These are phyloP conservation scores for Morella rubra DNA, from an alignment of 306 rosid species.

Conservation along the genomic window DNA sequence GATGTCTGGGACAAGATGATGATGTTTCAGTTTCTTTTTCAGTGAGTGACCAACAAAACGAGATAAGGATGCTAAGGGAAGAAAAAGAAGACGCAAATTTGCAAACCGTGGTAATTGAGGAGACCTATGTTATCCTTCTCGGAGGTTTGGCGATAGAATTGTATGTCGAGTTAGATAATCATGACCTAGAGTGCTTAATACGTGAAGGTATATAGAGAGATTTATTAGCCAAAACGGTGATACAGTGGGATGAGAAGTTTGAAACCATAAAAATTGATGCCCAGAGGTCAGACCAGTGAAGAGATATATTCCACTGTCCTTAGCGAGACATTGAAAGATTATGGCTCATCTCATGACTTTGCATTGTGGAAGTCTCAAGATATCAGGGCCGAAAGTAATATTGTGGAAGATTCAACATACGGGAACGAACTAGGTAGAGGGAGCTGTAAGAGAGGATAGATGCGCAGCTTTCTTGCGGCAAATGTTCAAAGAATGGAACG, in stretches of 20 bases:
- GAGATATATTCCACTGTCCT: slow-evolving; percentile 37
- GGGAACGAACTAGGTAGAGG: slow-evolving; percentile 19
- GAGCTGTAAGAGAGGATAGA: slow-evolving; percentile 41
- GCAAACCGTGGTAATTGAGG: slow-evolving; percentile 28
- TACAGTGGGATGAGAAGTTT: slow-evolving; percentile 43
- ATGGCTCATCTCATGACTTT: slow-evolving; percentile 20
- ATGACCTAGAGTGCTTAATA: slow-evolving; percentile 42
- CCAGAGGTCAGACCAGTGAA: slow-evolving; percentile 46
- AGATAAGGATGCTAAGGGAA: slow-evolving; percentile 24
- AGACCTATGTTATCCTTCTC: slow-evolving; percentile 27
- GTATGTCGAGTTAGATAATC: slow-evolving; percentile 3
- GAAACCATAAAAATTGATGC: slow-evolving; percentile 40
- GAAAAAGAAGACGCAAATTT: slow-evolving; percentile 35
- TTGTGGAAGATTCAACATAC: slow-evolving; percentile 12
- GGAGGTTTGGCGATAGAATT: slow-evolving; percentile 32
- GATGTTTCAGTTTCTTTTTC: slow-evolving; percentile 20
- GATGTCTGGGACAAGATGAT: slow-evolving; percentile 43
- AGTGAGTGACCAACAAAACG: slow-evolving; percentile 21
- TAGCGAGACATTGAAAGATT: slow-evolving; percentile 32
- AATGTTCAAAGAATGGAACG: slow-evolving; percentile 41
- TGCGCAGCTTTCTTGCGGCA: slow-evolving; percentile 29
- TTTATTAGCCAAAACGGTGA: slow-evolving; percentile 32
- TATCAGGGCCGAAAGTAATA: slow-evolving; percentile 14
- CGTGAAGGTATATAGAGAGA: slow-evolving; percentile 33
- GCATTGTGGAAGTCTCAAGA: slow-evolving; percentile 10